Evolutionary conservation across 129 eudicot genomes (phyloP), one percentile per base, ranked within the genome.

Genomic region (Artemisia argyi): DNA sequence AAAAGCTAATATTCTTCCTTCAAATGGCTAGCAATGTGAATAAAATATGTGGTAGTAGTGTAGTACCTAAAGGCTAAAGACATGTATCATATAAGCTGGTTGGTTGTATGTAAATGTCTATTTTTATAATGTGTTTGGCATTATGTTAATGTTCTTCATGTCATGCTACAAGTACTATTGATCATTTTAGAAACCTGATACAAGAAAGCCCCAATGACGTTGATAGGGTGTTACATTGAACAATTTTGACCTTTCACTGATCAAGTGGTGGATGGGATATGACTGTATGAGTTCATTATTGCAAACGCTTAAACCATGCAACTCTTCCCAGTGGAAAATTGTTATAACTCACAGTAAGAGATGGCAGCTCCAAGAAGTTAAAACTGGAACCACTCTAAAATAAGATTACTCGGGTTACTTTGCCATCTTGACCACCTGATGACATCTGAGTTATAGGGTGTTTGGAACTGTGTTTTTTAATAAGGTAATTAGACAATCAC

Each of bases 1-100:
- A 42, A 53, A 74, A 56, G 67, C 68, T 66, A 42, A 57, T 50
- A 47, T 22, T 75, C 30, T 35, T 28, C 58, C 42, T 67, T 66
- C 13, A 53, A 66, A 46, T 17, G 52, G 30, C 19, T 46, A 75
- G 79, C 47, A n/a, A 58, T 66, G 51, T 66, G 52, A 75, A 66
- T 26, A 50, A 8, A 55, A 65, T 75, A 20, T 75, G 59, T 56
- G 39, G 15, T 30, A 30, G 39, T 24, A 67, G 26, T 24, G 15
- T 24, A 2, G 26, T 44, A 66, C 49, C 17, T 66, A 46, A 65
- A 22, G 67, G 26, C 26, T 24, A 24, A 24, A 24, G 26, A 74
- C 67, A n/a, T 46, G 44, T 52, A 15, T 65, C 13, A 28, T 55
- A 20, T 66, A 35, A 16, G 19, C 51, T 61, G 28, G 13, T 61